Evolutionary conservation across 257 asterid species (phyloP).

Genomic region (Solanum virginianum): DNA sequence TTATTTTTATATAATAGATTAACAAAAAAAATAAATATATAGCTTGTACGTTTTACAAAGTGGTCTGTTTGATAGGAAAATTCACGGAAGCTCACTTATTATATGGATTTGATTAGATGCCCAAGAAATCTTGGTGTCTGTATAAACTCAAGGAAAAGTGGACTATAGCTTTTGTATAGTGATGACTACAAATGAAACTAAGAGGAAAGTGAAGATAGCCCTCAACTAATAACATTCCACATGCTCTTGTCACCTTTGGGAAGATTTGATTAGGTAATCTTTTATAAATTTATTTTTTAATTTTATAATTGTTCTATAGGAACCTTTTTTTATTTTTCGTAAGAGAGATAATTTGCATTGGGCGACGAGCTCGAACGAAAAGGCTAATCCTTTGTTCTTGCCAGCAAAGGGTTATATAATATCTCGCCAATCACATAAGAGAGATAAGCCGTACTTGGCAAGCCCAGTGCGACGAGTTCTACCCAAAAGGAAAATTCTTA

Average conservation of each 20-base stretch:
- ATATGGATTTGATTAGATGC: slow-evolving; percentile 7
- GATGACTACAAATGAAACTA: slow-evolving; percentile 4
- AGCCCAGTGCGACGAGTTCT: too few relatives aligned
- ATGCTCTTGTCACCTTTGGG: neutral
- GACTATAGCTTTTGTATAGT: neutral
- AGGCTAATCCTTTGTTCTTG: accelerated
- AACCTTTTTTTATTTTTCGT: too few relatives aligned
- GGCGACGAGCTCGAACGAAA: too few relatives aligned
- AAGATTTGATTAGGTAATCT: neutral
- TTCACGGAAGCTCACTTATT: neutral
- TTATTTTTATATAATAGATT: neutral
- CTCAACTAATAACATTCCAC: slow-evolving; percentile 9
- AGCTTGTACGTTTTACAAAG: neutral
- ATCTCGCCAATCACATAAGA: too few relatives aligned
- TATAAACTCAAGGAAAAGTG: neutral
- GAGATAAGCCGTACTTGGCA: accelerated
- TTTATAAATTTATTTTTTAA: too few relatives aligned
- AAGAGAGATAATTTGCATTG: too few relatives aligned
- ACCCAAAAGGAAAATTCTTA: too few relatives aligned
- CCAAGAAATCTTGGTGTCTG: neutral
- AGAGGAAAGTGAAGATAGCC: neutral
- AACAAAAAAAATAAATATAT: neutral
- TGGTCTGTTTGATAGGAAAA: neutral
- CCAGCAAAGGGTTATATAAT: too few relatives aligned
- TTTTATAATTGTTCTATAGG: too few relatives aligned